Conservation (phyloP, 2,329 filamentous ascomycete species). For the Trichoderma sp. region DNA sequence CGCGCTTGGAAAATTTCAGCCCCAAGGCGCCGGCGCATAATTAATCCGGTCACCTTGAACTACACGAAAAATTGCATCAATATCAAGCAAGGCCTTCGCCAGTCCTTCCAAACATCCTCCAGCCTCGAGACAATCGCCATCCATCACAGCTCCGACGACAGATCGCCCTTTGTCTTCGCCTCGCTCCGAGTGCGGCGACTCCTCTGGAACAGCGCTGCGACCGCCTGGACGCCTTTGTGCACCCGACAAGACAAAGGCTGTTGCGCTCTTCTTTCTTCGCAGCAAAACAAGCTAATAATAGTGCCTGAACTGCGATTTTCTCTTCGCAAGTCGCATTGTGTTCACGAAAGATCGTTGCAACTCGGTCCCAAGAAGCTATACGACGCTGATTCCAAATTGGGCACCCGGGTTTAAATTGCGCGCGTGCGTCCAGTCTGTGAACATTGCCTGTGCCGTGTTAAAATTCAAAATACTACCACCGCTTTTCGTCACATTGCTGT, state of each 20-base stretch:
- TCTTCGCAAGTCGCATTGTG: slow-evolving; percentile 21
- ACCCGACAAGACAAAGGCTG: neutral
- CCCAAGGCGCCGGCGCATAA: slow-evolving; percentile 20
- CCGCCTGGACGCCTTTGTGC: slow-evolving; percentile 11
- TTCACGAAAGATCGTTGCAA: slow-evolving; percentile 17
- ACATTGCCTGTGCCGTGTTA: slow-evolving; percentile 24
- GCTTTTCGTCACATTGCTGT: slow-evolving; percentile 7
- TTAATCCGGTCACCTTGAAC: slow-evolving; percentile 26
- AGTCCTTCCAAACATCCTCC: slow-evolving; percentile 24
- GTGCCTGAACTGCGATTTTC: slow-evolving; percentile 8
- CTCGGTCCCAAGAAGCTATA: slow-evolving; percentile 19
- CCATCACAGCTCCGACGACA: slow-evolving; percentile 4
- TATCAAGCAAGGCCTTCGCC: slow-evolving; percentile 14
- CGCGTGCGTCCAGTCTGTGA: slow-evolving; percentile 23
- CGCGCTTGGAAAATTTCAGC: neutral
- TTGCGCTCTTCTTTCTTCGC: slow-evolving; percentile 6
- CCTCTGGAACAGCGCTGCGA: slow-evolving; percentile 19
- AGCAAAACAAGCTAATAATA: slow-evolving; percentile 7
- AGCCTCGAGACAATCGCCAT: slow-evolving; percentile 12
- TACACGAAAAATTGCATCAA: slow-evolving; percentile 29
- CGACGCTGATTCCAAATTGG: slow-evolving; percentile 16
- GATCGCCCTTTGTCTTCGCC: slow-evolving; percentile 4
- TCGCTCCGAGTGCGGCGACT: slow-evolving; percentile 23
- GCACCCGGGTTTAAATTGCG: slow-evolving; percentile 9
- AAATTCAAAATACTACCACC: slow-evolving; percentile 6